Base-by-base conservation (phyloP, 2,329 filamentous ascomycete genomes). In the Stemphylium lycopersici region DNA sequence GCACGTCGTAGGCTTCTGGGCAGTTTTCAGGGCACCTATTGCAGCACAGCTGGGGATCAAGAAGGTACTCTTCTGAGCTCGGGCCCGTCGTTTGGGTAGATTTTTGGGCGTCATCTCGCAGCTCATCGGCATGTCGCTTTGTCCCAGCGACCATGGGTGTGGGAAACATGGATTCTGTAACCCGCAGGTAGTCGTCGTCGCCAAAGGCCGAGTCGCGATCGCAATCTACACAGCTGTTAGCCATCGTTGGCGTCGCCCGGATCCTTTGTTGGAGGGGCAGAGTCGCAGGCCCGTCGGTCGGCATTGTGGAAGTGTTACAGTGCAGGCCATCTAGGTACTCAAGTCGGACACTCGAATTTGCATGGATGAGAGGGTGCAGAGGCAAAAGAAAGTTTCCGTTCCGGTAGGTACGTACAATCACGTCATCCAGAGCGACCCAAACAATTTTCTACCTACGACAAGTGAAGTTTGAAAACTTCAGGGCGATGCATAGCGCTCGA, bases 191-290 rank as follows among this genome's bases (percentile, higher is more conserved):
- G 41, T 68, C 66, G 56, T 74, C 65, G 52, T 64, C 69, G 45
- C 65, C 69, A 66, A 68, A 72, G 42, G 69, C 61, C 34, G 68
- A 71, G 38, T 72, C 69, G 65, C 59, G 57, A 54, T 72, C 68
- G 59, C 59, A 55, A 54, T 66, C 70, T 72, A 51, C 37, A 36
- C 48, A 60, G 43, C 34, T 32, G 61, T 73, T 52, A 74, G 71
- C 63, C 70, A 73, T 54, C 69, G 44, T 47, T 65, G 57, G 49
- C 47, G 53, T 56, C 38, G 41, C 11, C 22, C 34, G 47, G 31
- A 38, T 41, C 26, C 15, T 38, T 45, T 36, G 34, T 33, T 15
- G 12, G 40, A 45, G 47, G 12, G 41, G 41, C 46, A 50, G 51
- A 36, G 51, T 38, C 29, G 52, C 32, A 41, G 42, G 41, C 31